Evolutionary conservation across 768 basidiomycete genomes (phyloP).

Genomic region (Clitopilus hobsonii): DNA sequence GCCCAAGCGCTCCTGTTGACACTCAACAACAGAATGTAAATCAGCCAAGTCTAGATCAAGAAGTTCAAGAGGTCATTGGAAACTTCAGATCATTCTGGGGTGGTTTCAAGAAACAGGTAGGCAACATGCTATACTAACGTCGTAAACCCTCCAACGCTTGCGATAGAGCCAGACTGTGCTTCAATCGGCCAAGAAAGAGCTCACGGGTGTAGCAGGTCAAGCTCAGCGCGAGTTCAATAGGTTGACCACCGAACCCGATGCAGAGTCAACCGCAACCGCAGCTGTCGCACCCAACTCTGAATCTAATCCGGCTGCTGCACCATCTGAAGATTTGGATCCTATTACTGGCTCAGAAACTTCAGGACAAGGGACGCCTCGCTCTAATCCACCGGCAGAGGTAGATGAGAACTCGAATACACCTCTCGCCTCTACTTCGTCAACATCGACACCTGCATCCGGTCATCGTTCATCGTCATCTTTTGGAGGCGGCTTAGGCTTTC

Average conservation of each 20-base stretch:
- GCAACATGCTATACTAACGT: slow-evolving; percentile 13
- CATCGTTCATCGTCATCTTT: too few species aligned
- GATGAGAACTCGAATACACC: neutral
- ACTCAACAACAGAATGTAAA: slow-evolving; percentile 31
- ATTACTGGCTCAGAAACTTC: neutral
- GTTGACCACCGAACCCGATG: slow-evolving; percentile 32
- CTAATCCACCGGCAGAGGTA: neutral
- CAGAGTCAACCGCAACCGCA: slow-evolving; percentile 8
- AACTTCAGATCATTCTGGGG: slow-evolving; percentile 88
- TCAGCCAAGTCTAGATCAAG: slow-evolving; percentile 62
- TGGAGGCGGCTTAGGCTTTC: too few species aligned
- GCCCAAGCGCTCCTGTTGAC: slow-evolving; percentile 43
- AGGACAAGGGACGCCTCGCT: neutral
- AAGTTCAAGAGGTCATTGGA: slow-evolving; percentile 86
- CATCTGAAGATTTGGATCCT: neutral
- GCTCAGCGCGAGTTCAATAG: slow-evolving; percentile 75
- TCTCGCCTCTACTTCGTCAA: slow-evolving; percentile 5
- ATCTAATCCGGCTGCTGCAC: slow-evolving; percentile 12
- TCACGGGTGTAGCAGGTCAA: slow-evolving; percentile 68
- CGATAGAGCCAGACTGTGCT: slow-evolving; percentile 65
- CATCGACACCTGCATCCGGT: slow-evolving; percentile 8
- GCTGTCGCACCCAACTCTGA: slow-evolving; percentile 16
- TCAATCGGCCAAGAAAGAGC: slow-evolving; percentile 66
- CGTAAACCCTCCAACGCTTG: slow-evolving; percentile 5
- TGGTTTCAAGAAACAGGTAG: slow-evolving; percentile 83